A percentile compares a stretch with the other conserved stretches of the same genome.
Evolutionary conservation across 1,284 basidiomycete species (phyloP).

Genomic region (Dichomitus squalens): DNA sequence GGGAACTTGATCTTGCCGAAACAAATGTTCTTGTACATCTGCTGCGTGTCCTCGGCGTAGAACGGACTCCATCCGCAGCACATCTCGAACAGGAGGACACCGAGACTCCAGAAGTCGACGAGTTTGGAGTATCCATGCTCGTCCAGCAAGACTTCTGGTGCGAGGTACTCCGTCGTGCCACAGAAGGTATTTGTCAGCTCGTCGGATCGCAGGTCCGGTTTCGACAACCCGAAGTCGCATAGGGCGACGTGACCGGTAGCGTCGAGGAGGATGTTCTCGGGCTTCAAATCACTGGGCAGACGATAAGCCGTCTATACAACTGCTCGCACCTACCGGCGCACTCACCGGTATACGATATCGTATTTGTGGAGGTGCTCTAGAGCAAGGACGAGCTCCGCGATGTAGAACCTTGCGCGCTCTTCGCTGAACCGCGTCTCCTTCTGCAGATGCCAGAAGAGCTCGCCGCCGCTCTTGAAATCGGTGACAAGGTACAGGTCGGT

Average conservation of each 20-base stretch:
- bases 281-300: constrained; percentile 81
- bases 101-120: constrained; percentile 98
- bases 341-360: constrained; percentile 92
- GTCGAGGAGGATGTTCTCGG: constrained; percentile 96
- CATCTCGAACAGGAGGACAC: constrained; percentile 95
- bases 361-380: constrained; percentile 97
- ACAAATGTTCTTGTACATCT: constrained; percentile 99
- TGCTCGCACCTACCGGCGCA: constrained; percentile 16
- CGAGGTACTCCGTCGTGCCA: constrained; percentile 96
- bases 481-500: constrained; percentile 96
- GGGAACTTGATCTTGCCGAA: constrained; percentile 99
- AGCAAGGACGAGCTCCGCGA: constrained; percentile 92
- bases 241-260: constrained; percentile 96
- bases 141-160: constrained; percentile 97
- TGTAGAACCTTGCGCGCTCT: constrained; percentile 93
- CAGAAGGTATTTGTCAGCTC: constrained; percentile 98
- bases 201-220: constrained; percentile 91
- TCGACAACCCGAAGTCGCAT: constrained; percentile 97
- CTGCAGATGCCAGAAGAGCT: constrained; percentile 98
- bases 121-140: constrained; percentile 99
- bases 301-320: neutral
- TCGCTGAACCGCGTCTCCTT: constrained; percentile 92
- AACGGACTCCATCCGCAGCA: constrained; percentile 99
- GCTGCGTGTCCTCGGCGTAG: constrained; percentile 99
- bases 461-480: constrained; percentile 98